Base-by-base conservation (phyloP, 139 green algal species). In the Mesotaenium endlicherianum region DNA sequence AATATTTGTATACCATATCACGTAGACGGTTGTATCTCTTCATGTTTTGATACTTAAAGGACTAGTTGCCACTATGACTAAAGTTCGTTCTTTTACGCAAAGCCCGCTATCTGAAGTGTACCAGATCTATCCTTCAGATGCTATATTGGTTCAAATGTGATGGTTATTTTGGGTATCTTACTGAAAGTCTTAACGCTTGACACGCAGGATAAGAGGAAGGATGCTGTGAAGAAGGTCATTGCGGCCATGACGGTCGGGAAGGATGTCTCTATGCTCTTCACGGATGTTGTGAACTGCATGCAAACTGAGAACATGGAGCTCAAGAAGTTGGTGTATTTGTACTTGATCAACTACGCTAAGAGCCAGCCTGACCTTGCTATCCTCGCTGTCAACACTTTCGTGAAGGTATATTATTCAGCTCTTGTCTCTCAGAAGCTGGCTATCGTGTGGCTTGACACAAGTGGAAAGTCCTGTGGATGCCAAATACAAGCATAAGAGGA, bases 291-390 rank as follows among this genome's bases (percentile, higher is more conserved):
- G 45, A 99, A 99, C 89, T 98, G 95, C 89, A 98, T 98, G 95
- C 96, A 98, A 86, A 95, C 92, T 3, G 93, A 96, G 26, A 93
- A 96, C 85, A 84, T 97, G 82, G 94, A 97, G 88, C 75, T 97
- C 36, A 97, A 98, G 86, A 99, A 99, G 90, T 92, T 99, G 26
- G 97, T 99, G 0, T 99, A 99, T 83, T 89, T 99, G 6, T 99
- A 99, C 92, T 90, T 98, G 5, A 99, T 98, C 88, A 99, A 99
- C 88, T 98, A 99, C 71, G 97, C 97, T 55, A 99, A 99, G 81
- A 97, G 94, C 2, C 94, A 98, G 91, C 97, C 97, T 11, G 97
- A 99, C 83, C 90, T 99, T 70, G 94, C 95, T 57, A 98, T 99
- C 83, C 95, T 99, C 92, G 97, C 95, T 0, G 97, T 99, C 26